Percentiles rank a stretch among this genome's conserved stretches.
Conservation (phyloP, 2,329 filamentous ascomycete genomes). For the Xylariales sp. region DNA sequence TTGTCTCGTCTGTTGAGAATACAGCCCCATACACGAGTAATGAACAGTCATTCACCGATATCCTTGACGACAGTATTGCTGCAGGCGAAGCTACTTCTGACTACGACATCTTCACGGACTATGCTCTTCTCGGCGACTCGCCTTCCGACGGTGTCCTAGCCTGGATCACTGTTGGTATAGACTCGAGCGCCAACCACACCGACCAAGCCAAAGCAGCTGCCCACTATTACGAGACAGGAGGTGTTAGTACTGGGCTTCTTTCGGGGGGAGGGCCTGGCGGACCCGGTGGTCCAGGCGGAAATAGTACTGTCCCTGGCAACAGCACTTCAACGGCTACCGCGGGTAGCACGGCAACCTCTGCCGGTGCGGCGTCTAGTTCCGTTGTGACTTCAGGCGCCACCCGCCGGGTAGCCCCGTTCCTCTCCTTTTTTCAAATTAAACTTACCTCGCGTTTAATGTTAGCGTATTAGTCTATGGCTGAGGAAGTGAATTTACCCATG, state of each 20-base stretch:
- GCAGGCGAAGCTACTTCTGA: background rate
- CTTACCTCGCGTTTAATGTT: too few relatives aligned
- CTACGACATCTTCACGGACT: background rate
- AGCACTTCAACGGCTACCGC: too few relatives aligned
- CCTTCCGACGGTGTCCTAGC: slow-evolving; percentile 3
- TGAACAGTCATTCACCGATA: background rate
- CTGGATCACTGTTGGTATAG: slow-evolving; percentile 5
- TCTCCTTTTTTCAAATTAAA: too few relatives aligned
- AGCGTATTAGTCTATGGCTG: too few relatives aligned
- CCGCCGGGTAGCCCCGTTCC: too few relatives aligned
- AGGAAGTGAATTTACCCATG: too few relatives aligned
- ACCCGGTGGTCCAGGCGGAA: too few relatives aligned
- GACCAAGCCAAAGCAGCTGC: slow-evolving; percentile 1
- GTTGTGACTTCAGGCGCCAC: too few relatives aligned
- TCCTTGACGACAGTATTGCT: background rate
- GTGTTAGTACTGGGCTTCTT: slow-evolving; percentile 1
- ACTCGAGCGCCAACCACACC: slow-evolving; percentile 2
- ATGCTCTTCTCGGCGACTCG: background rate
- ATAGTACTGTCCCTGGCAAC: too few relatives aligned
- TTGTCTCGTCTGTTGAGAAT: slow-evolving; percentile 33
- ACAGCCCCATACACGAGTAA: slow-evolving; percentile 2
- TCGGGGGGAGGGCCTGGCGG: too few relatives aligned
- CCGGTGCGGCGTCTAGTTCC: too few relatives aligned
- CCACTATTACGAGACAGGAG: slow-evolving; percentile 2
- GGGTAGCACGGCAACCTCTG: too few relatives aligned